Evolutionary conservation across 75 land plant genomes (phyloP).

Genomic region (Picea sitchensis): DNA sequence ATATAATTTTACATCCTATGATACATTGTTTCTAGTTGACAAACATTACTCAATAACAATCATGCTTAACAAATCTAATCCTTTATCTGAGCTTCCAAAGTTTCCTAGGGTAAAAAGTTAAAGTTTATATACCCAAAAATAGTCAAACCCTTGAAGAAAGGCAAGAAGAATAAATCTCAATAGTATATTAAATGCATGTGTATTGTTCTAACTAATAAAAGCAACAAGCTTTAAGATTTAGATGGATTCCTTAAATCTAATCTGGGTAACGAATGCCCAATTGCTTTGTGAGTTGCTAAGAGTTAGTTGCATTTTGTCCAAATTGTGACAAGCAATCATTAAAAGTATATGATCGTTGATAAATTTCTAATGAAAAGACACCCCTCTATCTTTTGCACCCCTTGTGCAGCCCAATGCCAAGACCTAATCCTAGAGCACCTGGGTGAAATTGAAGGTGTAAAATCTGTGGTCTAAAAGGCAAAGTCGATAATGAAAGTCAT

Average conservation of each 20-base stretch:
- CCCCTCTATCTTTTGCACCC: not conserved
- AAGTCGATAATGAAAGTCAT: not conserved
- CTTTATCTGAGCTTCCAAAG: not conserved
- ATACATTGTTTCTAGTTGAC: not conserved
- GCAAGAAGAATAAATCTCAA: too few relatives aligned
- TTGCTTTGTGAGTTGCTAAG: too few relatives aligned
- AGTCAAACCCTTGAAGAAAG: too few relatives aligned
- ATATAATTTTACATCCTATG: not conserved
- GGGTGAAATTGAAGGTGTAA: not conserved
- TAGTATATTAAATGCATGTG: too few relatives aligned
- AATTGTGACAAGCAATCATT: not conserved
- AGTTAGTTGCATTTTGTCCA: not conserved
- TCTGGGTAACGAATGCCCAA: too few relatives aligned
- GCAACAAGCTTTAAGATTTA: too few relatives aligned
- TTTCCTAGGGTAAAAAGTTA: not conserved
- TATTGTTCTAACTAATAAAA: too few relatives aligned
- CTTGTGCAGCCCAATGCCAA: not conserved
- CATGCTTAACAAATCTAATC: not conserved
- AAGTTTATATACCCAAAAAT: too few relatives aligned
- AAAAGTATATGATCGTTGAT: not conserved
- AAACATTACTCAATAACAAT: not conserved
- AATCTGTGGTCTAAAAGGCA: not conserved
- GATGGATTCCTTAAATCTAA: too few relatives aligned
- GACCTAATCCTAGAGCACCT: not conserved
- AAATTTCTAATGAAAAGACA: not conserved